Evolutionary conservation across 306 rosid species (phyloP), one percentile per base, ranked within the genome.

Genomic region (Gleditsia sinensis): DNA sequence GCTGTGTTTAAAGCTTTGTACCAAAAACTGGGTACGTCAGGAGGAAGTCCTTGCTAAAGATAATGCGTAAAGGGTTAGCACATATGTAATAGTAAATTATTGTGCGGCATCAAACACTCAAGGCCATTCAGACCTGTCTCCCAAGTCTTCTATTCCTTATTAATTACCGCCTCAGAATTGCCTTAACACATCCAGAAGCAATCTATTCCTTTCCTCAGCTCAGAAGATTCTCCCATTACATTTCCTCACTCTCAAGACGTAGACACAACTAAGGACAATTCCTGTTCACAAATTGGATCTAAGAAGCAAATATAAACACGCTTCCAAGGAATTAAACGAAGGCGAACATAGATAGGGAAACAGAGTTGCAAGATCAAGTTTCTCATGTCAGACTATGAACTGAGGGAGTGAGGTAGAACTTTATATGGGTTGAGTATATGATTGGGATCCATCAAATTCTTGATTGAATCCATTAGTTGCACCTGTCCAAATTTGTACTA

Each of bases 361-460:
- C 14, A n/a, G 17, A n/a, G 53, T 4, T 27, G 50, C 58, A 77
- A 51, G 49, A 61, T 49, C 25, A 69, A 48, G 72, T 54, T 71
- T 67, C 75, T 61, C 16, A 68, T 50, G 58, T 36, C 19, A 83
- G 33, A 64, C 67, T 77, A 81, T 30, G 93, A 83, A 68, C 42
- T 32, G 61, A 84, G 32, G 21, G 88, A 79, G 72, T 60, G 82
- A 0, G 97, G 98, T 71, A 94, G 96, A 81, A 94, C 96, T 88
- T 94, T 94, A 64, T 94, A 94, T 13, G 98, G 98, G 77, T 94
- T 94, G 79, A 94, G 98, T 77, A 94, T 89, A 76, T 88, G 89
- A 55, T 83, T 78, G 9, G 98, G 94, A 72, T 94, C 98, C 90
- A 94, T 62, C 85, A 91, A 61, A 55, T 87, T 91, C 94, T 94